Base-by-base conservation (phyloP, 768 basidiomycete species). In the Agaricus blazei region DNA sequence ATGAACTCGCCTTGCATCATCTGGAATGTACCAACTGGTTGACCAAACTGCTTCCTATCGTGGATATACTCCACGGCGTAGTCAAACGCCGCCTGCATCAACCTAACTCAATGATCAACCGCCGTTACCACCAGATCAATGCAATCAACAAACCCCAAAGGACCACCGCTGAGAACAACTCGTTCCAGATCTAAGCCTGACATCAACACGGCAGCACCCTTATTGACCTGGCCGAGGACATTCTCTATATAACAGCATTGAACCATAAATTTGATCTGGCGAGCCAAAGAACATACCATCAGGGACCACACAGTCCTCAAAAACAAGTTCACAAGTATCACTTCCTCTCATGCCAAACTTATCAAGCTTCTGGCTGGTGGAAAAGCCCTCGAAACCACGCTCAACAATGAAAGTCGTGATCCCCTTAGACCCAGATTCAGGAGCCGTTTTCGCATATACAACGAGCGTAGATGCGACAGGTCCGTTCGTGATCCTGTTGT, bases 331-430 rank as follows among this genome's bases (percentile, higher is more conserved):
- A 60, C 92, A 93, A 2, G 95, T 98, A 62, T 97, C 93, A 57
- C 90, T 92, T 38, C 95, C 95, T 62, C 95, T 76, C 95, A 98
- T 98, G 1, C 95, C 95, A 64, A 97, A 85, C 68, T 98, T 98
- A 69, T 98, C 95, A 23, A 98, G 75, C 63, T 95, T 93, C 57
- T 88, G 90, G 61, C 88, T 87, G 0, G 91, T 89, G 5, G 91
- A 92, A 69, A 95, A 95, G 1, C 93, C 95, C 42, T 79, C 69
- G 67, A 88, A 93, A 6, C 72, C 84, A 44, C 81, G 87, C 72
- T 96, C 93, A 58, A 98, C 75, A 60, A 97, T 84, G 69, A 97
- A 97, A 0, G 94, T 83, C 0, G 94, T 96, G 59, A 97, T 93
- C 23, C 94, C 93, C 65, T 88, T 94, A 15, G 90, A 88, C 14